Conservation (phyloP, 345 rosid species). For the Eucalyptus brandiana region DNA sequence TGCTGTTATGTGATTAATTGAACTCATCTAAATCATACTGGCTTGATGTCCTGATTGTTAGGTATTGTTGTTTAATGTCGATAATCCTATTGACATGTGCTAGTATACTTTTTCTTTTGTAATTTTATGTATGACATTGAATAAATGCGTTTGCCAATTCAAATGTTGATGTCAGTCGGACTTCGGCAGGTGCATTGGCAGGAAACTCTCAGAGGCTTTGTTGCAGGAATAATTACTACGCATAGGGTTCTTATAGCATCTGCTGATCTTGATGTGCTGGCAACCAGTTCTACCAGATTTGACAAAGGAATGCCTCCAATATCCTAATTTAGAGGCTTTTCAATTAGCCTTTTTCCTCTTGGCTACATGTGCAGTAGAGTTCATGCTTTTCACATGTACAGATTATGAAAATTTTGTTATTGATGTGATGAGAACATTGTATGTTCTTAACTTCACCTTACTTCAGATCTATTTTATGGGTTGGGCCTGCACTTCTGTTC, state of each 20-base stretch:
- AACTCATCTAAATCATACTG: neutral
- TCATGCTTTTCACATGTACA: neutral
- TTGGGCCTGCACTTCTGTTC: conserved; percentile 95
- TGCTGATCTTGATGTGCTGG: conserved; percentile 79
- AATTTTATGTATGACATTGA: neutral
- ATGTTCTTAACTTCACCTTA: conserved; percentile 41
- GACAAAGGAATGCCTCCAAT: conserved; percentile 96
- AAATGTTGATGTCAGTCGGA: neutral
- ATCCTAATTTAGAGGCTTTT: conserved; percentile 33
- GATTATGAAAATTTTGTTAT: neutral
- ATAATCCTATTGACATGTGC: neutral
- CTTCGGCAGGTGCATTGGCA: conserved; percentile 84
- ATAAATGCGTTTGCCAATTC: neutral
- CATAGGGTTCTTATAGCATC: conserved; percentile 87
- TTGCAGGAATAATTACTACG: conserved; percentile 90
- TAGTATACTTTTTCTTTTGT: neutral
- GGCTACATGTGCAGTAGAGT: neutral
- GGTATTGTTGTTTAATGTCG: neutral
- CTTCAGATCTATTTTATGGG: conserved; percentile 96
- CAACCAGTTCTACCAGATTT: conserved; percentile 71
- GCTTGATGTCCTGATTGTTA: neutral
- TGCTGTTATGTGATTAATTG: neutral
- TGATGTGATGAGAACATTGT: neutral
- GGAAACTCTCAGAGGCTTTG: conserved; percentile 81
- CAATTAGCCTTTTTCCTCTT: neutral